Evolutionary conservation across 148 eudicot genomes (phyloP), one percentile per base, ranked within the genome.

Genomic region (Mesembryanthemum crystallinum): DNA sequence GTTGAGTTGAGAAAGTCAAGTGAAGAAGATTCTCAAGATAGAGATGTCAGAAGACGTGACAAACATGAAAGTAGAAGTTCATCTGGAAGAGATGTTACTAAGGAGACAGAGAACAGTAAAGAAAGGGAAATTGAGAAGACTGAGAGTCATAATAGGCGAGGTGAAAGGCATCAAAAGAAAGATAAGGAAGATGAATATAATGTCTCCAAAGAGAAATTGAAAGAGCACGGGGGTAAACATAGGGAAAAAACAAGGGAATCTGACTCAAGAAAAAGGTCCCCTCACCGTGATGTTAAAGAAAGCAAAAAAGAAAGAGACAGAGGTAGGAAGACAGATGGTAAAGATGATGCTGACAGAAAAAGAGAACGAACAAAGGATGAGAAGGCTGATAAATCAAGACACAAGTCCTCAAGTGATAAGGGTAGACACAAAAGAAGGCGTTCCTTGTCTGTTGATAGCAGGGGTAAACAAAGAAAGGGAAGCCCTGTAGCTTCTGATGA

Each of bases 401-500:
- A 82, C 63, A 92, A 85, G 82, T 80, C 68, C 71, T 73, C 82
- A 37, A 84, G 85, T 87, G 95, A 91, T 67, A 72, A 81, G 9
- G 76, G 85, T 69, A 88, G 86, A 64, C 96, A 87, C 75, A 95
- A 88, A 84, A 87, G 89, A 64, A 84, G 76, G 25, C 94, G 86
- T 42, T 90, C 91, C 24, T 81, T 91, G 39, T 88, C 97, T 28
- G 85, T 73, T 88, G 87, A 76, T 62, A 82, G 82, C 80, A 89
- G 87, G 84, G 89, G 81, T 76, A 86, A 87, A 85, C 85, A 70
- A 77, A 83, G 74, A 77, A 87, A 84, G 82, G 92, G 76, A 73
- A 85, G 87, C 51, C 77, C 89, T 33, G 57, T 74, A 59, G 83
- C 71, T 77, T 84, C 90, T 18, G 81, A 76, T 81, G 79, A 77